phyloP scores from a whole-genome alignment of 192 early-diverging fungal species.

The Lobulomyces angularis region DNA sequence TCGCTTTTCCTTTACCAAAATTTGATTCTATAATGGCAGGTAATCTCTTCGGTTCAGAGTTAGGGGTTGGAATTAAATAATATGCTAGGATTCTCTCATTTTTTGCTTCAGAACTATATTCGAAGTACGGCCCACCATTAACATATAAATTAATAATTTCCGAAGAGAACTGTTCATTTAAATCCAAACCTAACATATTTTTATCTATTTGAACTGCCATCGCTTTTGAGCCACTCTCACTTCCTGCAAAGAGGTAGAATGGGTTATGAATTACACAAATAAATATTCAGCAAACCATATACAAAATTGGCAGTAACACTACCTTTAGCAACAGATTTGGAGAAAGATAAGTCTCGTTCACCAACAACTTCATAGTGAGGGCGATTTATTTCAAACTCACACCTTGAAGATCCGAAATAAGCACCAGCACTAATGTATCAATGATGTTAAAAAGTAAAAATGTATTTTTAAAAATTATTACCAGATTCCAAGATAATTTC shows the following conservation, averaged over 20 bases:
- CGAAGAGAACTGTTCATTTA: background rate
- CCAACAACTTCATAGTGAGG: constrained; percentile 55
- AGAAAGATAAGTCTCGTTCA: constrained; percentile 60
- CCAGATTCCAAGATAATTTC: constrained; percentile 83
- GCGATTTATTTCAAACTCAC: constrained; percentile 66
- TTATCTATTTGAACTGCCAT: constrained; percentile 33
- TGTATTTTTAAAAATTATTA: no score
- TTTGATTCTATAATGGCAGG: constrained; percentile 55
- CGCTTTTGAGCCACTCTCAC: constrained; percentile 60
- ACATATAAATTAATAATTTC: constrained; percentile 16
- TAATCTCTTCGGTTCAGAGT: background rate
- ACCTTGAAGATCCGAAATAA: constrained; percentile 59
- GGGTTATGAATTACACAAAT: no score
- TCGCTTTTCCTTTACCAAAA: constrained; percentile 51
- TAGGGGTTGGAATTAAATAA: background rate
- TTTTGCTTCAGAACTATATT: constrained; percentile 1
- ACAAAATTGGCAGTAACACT: constrained; percentile 69
- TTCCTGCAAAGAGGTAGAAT: no score
- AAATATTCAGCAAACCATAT: no score
- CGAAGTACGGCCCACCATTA: constrained; percentile 40
- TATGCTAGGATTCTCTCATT: constrained; percentile 26
- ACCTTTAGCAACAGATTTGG: constrained; percentile 53
- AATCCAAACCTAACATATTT: background rate
- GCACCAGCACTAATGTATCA: constrained; percentile 82
- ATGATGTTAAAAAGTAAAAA: no score